Conservation (phyloP, 1,284 basidiomycete species). For the Cryptococcus hybrid region DNA sequence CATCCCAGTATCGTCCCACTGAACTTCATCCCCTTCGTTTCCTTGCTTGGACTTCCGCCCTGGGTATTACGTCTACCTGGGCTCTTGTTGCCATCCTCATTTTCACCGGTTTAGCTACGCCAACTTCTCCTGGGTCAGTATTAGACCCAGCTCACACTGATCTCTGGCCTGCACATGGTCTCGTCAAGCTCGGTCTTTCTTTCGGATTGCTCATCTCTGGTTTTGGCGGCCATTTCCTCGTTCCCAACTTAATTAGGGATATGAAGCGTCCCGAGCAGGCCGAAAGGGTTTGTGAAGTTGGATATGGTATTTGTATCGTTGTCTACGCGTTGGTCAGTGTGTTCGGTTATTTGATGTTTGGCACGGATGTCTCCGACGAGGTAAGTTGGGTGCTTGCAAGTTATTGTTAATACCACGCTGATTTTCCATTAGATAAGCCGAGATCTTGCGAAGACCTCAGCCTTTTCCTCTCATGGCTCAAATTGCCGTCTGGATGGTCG, state of each 20-base stretch:
- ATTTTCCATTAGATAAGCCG: slow-evolving; percentile 64
- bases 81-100: slow-evolving; percentile 75
- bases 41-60: slow-evolving; percentile 77
- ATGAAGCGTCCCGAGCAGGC: slow-evolving; percentile 84
- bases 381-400: slow-evolving; percentile 50
- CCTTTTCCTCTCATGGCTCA: slow-evolving; percentile 71
- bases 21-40: slow-evolving; percentile 79
- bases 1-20: slow-evolving; percentile 68
- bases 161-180: slow-evolving; percentile 57
- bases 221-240: slow-evolving; percentile 47
- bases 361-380: slow-evolving; percentile 77
- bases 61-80: slow-evolving; percentile 76
- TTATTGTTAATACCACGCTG: no score
- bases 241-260: slow-evolving; percentile 66
- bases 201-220: slow-evolving; percentile 93
- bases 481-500: slow-evolving; percentile 77
- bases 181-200: slow-evolving; percentile 62
- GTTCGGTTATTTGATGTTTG: slow-evolving; percentile 91
- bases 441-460: slow-evolving; percentile 72
- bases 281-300: slow-evolving; percentile 38
- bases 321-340: slow-evolving; percentile 79
- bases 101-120: slow-evolving; percentile 62
- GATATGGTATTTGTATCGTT: slow-evolving; percentile 66
- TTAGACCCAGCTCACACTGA: slow-evolving; percentile 72
- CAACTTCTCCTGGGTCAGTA: slow-evolving; percentile 71